A percentile compares a stretch with the other conserved stretches of the same genome.
These are phyloP conservation scores for Cercospora beticola DNA, from an alignment of 2,329 filamentous ascomycete genomes.

Conservation along the genomic window DNA sequence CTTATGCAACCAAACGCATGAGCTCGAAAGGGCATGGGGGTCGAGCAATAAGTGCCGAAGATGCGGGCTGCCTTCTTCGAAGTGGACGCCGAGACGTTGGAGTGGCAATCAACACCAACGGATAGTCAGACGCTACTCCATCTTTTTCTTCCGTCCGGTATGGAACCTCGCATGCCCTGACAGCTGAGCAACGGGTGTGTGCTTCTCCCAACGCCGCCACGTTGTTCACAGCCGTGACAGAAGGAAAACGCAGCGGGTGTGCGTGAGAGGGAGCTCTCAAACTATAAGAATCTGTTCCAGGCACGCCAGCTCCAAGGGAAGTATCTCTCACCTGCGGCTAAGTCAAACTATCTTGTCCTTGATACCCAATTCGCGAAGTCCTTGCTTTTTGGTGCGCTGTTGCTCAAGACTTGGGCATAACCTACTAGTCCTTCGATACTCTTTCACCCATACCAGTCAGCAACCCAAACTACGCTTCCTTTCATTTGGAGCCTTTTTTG, in stretches of 20 bases:
- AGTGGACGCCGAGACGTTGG: conserved; percentile 19
- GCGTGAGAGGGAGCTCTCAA: conserved; percentile 6
- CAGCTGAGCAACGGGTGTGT: conserved; percentile 24
- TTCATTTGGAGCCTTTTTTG: neutral
- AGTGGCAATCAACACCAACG: conserved; percentile 22
- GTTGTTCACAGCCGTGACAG: conserved; percentile 22
- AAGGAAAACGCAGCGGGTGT: conserved; percentile 22
- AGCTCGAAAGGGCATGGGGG: conserved; percentile 21
- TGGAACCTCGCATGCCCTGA: conserved; percentile 19
- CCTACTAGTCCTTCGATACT: conserved; percentile 23
- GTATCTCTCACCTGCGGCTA: conserved; percentile 33
- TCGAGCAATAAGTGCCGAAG: conserved; percentile 14
- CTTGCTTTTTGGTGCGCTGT: conserved; percentile 30
- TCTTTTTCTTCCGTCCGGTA: conserved; percentile 13
- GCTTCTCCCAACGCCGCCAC: conserved; percentile 26
- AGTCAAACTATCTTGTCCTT: conserved; percentile 29
- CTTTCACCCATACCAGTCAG: conserved; percentile 17
- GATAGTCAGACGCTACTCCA: conserved; percentile 8
- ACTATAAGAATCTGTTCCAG: conserved; percentile 26
- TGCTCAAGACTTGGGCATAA: conserved; percentile 17
- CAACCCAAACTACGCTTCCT: conserved; percentile 6
- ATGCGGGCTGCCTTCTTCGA: conserved; percentile 15
- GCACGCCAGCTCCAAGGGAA: conserved; percentile 22
- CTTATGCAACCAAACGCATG: conserved; percentile 27
- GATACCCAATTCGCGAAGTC: conserved; percentile 31